phyloP scores from a whole-genome alignment of 2,329 filamentous ascomycete species.

The Botrytis sinoallii region DNA sequence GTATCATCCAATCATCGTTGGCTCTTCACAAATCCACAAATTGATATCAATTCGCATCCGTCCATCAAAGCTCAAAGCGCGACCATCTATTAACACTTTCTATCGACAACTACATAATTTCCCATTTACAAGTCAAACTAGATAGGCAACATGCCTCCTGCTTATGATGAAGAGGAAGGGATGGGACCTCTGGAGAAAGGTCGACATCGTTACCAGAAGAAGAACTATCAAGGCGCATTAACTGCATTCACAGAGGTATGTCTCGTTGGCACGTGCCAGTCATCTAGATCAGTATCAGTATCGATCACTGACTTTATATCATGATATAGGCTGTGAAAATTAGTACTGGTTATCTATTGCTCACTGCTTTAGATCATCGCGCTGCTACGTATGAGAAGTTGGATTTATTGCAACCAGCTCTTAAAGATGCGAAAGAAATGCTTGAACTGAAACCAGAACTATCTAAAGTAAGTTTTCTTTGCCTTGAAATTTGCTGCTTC shows the following conservation, averaged over 20 bases:
- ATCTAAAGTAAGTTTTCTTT: constrained; percentile 31
- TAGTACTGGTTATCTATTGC: constrained; percentile 30
- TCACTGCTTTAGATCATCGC: constrained; percentile 38
- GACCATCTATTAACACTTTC: neutral
- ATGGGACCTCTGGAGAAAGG: constrained; percentile 33
- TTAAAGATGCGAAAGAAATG: constrained; percentile 37
- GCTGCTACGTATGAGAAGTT: constrained; percentile 39
- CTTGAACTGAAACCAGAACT: constrained; percentile 35
- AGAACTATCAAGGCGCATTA: constrained; percentile 33
- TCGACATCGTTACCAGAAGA: constrained; percentile 32
- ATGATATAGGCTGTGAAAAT: constrained; percentile 29
- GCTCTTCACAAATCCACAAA: too few species aligned
- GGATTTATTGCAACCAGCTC: constrained; percentile 30
- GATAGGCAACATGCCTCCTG: neutral
- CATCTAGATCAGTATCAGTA: neutral
- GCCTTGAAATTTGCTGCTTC: neutral
- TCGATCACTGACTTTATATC: constrained; percentile 13
- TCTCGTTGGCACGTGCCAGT: neutral
- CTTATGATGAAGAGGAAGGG: constrained; percentile 26
- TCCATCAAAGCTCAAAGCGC: neutral
- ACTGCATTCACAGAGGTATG: constrained; percentile 33
- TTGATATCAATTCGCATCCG: neutral
- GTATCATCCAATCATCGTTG: neutral
- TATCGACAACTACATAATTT: neutral
- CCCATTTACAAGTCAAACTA: neutral